Evolutionary conservation across 345 rosid species (phyloP).

Genomic region (Salix koriyanagi): DNA sequence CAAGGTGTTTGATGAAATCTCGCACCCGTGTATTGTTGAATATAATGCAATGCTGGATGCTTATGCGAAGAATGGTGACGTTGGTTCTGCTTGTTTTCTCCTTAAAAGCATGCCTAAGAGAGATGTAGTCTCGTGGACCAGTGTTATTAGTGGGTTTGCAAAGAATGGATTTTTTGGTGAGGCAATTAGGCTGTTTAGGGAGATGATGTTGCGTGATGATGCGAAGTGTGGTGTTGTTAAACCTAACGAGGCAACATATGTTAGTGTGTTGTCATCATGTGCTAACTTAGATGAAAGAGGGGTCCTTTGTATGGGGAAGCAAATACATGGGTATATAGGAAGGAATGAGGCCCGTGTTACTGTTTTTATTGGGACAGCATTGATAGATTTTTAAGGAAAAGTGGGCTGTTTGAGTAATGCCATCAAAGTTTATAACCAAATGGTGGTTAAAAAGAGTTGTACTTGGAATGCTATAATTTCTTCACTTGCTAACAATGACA

Average conservation of each 20-base stretch:
- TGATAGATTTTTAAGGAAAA: conserved; percentile 41
- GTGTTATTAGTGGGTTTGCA: conserved; percentile 55
- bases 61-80: conserved; percentile 43
- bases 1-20: conserved; percentile 56
- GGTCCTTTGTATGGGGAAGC: conserved; percentile 47
- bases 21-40: conserved; percentile 42
- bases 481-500: too few species aligned
- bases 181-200: conserved; percentile 40
- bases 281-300: conserved; percentile 46
- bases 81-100: conserved; percentile 33
- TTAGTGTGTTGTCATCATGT: conserved; percentile 54
- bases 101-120: conserved; percentile 43
- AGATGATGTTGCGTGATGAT: conserved; percentile 36
- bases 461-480: too few species aligned
- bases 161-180: conserved; percentile 36
- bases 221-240: conserved; percentile 16
- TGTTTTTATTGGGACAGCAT: conserved; percentile 46
- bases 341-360: conserved; percentile 36
- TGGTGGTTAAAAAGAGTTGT: too few species aligned
- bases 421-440: too few species aligned
- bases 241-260: conserved; percentile 70
- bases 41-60: conserved; percentile 62
- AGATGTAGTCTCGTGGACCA: conserved; percentile 77
- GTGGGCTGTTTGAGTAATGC: too few species aligned
- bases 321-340: conserved; percentile 52